Base-by-base conservation (phyloP, 192 early-diverging fungal genomes). In the Backusella australiensis region DNA sequence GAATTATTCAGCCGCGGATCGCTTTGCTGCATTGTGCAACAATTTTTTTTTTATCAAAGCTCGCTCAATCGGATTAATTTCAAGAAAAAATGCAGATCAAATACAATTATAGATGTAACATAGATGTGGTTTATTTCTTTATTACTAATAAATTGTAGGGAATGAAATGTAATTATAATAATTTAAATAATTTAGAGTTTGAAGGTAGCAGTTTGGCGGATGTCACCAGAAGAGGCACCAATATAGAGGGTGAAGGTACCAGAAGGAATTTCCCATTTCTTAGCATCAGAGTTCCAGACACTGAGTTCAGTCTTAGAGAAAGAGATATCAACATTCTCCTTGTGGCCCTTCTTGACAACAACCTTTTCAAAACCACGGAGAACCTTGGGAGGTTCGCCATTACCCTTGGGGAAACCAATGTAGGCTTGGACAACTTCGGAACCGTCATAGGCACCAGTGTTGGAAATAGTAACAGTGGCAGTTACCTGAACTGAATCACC, bases 181-280 rank as follows among this genome's bases (percentile, higher is more conserved):
- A 63, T 63, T 63, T 63, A 63, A 26, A 63, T 63, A 63, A 63
- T 63, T 63, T 63, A 68, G n/a, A 68, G 67, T n/a, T 36, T 69
- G 46, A 81, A 72, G 29, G 69, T 56, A 29, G 52, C 42, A 39
- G 73, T 67, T 7, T 66, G 44, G 36, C 81, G 76, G 34, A 92
- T 82, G 74, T 92, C 89, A 11, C 84, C 72, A 69, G 74, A 75
- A 34, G 79, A 83, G 52, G 90, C 84, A 35, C 91, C 91, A 32
- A 93, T 75, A 32, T 72, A 66, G n/a, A 93, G 56, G 4, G 23
- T 69, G 75, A 84, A 93, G 9, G 75, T 46, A 34, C 91, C 91
- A 17, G 34, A 21, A 19, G 90, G 80, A 49, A 85, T 63, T 11
- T 52, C 72, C 88, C 88, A 93, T 38, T 76, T 69, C 6, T 77